Percentiles rank a stretch among this genome's conserved stretches.
Conservation (phyloP, 148 eudicot species). For the Rhododendron williamsianum region DNA sequence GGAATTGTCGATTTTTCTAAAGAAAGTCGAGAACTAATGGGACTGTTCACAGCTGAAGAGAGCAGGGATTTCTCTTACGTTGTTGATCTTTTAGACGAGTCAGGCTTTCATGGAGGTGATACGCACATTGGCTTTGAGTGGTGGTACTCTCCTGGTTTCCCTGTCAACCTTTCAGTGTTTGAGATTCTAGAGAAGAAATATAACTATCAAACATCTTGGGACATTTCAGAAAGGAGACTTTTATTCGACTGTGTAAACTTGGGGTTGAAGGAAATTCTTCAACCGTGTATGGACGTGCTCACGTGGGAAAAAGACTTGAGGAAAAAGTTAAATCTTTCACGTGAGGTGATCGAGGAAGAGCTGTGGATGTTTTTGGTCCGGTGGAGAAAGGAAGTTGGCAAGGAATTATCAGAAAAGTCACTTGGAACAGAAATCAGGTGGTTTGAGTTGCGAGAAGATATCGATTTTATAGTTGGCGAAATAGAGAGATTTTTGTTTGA, state of each 20-base stretch:
- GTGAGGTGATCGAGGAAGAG: constrained; percentile 48
- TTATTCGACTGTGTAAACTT: constrained; percentile 64
- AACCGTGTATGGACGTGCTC: constrained; percentile 25
- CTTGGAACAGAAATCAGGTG: constrained; percentile 31
- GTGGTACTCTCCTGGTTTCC: constrained; percentile 36
- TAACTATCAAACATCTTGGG: constrained; percentile 48
- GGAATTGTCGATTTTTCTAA: constrained; percentile 25
- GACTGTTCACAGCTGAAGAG: constrained; percentile 33
- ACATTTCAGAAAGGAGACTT: constrained; percentile 62
- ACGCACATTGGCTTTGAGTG: constrained; percentile 22
- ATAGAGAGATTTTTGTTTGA: constrained; percentile 47
- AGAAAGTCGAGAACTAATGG: constrained; percentile 23
- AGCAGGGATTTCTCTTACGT: constrained; percentile 58
- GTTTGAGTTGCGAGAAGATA: constrained; percentile 49
- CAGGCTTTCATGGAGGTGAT: constrained; percentile 29
- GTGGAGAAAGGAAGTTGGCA: constrained; percentile 38
- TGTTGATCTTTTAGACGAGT: constrained; percentile 63
- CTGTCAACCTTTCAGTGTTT: constrained; percentile 46
- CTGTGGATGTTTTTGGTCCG: constrained; percentile 41
- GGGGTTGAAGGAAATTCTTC: constrained; percentile 47
- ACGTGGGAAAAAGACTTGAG: constrained; percentile 26
- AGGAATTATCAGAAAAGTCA: constrained; percentile 36
- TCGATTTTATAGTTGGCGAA: constrained; percentile 41
- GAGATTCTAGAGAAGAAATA: constrained; percentile 67
- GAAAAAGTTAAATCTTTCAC: constrained; percentile 23